These are phyloP conservation scores for Quercus tomentella DNA, from an alignment of 331 rosid species.

Conservation along the genomic window DNA sequence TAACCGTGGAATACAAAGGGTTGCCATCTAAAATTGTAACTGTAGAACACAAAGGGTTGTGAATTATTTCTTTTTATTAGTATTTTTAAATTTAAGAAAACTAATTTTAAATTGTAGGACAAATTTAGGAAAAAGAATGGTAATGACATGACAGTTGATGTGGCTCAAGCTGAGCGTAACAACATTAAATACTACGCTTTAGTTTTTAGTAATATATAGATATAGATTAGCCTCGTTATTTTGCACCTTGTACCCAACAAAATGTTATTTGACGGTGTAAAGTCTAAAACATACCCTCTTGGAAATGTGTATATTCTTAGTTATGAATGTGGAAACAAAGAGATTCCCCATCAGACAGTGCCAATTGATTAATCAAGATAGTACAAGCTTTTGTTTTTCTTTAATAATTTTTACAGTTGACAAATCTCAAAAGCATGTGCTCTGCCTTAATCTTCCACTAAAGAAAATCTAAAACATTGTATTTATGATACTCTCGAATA, in stretches of 20 bases:
- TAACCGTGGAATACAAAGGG: too few relatives aligned
- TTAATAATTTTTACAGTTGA: conserved; percentile 11
- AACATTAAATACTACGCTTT: too few relatives aligned
- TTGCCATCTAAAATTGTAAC: too few relatives aligned
- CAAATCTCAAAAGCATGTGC: conserved; percentile 19
- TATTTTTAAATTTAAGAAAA: too few relatives aligned
- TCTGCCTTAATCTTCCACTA: background rate
- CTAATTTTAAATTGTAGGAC: too few relatives aligned
- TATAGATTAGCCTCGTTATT: too few relatives aligned
- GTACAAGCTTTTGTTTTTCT: background rate
- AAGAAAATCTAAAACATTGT: background rate
- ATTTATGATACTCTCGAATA: background rate
- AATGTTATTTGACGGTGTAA: background rate
- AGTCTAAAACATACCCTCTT: background rate
- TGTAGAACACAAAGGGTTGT: too few relatives aligned
- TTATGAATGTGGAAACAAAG: background rate
- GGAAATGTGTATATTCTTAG: background rate
- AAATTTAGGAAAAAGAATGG: too few relatives aligned
- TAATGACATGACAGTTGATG: rapidly evolving
- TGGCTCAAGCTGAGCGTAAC: rapidly evolving
- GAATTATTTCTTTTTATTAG: too few relatives aligned
- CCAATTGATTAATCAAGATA: background rate
- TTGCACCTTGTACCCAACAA: background rate
- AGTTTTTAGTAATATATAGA: too few relatives aligned
- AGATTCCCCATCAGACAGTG: background rate